Percentiles rank a stretch among this genome's conserved stretches.
These are phyloP conservation scores for Acer negundo DNA, from an alignment of 345 rosid species.

Conservation along the genomic window DNA sequence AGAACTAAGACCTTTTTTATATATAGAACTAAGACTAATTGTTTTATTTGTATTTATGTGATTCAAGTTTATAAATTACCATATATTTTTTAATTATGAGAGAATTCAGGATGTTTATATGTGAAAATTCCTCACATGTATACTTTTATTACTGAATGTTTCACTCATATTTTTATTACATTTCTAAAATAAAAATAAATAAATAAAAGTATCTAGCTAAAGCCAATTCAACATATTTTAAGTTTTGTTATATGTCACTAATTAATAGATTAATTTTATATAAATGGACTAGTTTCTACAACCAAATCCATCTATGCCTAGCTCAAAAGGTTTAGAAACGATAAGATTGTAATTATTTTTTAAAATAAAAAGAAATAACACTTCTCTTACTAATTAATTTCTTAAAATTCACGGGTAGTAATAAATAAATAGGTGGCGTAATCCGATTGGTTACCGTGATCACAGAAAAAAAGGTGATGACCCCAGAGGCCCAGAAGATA, in stretches of 20 bases:
- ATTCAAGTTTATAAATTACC: not conserved
- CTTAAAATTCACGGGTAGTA: slow-evolving; percentile 18
- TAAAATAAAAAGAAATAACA: not conserved
- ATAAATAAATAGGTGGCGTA: slow-evolving; percentile 11
- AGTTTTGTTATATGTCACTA: not conserved
- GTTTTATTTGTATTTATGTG: not conserved
- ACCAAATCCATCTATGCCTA: too few relatives aligned
- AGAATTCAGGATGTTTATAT: not conserved
- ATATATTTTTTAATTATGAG: not conserved
- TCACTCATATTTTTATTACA: too few relatives aligned
- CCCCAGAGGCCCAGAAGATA: not conserved
- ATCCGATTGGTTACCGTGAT: not conserved
- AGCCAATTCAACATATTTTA: not conserved
- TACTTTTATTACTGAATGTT: not conserved
- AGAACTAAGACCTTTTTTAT: too few relatives aligned
- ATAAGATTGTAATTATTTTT: not conserved
- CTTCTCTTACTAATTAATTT: slow-evolving; percentile 9
- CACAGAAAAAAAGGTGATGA: not conserved
- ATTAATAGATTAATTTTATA: not conserved
- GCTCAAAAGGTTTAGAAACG: not conserved
- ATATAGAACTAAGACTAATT: too few relatives aligned
- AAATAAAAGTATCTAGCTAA: too few relatives aligned
- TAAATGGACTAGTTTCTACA: not conserved
- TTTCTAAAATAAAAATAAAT: too few relatives aligned
- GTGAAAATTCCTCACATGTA: not conserved